phyloP scores from a whole-genome alignment of 305 asterid species.

The Andrographis paniculata region DNA sequence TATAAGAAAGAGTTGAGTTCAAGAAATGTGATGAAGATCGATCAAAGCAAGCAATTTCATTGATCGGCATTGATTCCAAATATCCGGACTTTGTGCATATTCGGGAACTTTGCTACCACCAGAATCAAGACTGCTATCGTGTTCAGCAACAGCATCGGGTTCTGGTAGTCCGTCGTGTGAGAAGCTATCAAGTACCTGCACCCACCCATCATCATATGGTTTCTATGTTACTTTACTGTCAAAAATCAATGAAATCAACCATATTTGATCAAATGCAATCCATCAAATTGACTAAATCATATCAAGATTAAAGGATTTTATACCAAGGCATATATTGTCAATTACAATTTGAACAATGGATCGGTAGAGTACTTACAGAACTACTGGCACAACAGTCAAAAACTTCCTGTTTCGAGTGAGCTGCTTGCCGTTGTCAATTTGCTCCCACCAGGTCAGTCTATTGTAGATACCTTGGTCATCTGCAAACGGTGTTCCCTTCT shows the following conservation, averaged over 20 bases:
- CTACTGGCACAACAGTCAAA: conserved; percentile 83
- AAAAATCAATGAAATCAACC: too few species aligned
- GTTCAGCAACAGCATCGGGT: conserved; percentile 24
- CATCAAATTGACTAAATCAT: too few species aligned
- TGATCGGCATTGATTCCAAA: conserved; percentile 28
- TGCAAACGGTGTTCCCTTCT: conserved; percentile 29
- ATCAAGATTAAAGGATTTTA: too few species aligned
- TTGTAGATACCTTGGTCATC: conserved; percentile 32
- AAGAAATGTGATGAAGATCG: too few species aligned
- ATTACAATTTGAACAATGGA: too few species aligned
- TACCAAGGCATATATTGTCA: too few species aligned
- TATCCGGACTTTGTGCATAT: conserved; percentile 32
- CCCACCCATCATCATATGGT: too few species aligned
- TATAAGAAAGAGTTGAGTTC: too few species aligned
- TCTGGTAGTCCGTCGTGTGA: conserved; percentile 22
- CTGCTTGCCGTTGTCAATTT: conserved; percentile 85
- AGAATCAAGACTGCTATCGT: conserved; percentile 23
- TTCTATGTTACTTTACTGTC: too few species aligned
- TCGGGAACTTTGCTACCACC: conserved; percentile 29
- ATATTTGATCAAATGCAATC: too few species aligned
- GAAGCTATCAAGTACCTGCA: conserved; percentile 30
- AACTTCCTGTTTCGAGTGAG: conserved; percentile 92
- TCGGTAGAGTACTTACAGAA: conserved; percentile 85
- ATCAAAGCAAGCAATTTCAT: too few species aligned
- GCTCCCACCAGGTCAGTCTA: conserved; percentile 85